Base-by-base conservation (phyloP, 2,329 filamentous ascomycete species). In the Phialophora macrospora region DNA sequence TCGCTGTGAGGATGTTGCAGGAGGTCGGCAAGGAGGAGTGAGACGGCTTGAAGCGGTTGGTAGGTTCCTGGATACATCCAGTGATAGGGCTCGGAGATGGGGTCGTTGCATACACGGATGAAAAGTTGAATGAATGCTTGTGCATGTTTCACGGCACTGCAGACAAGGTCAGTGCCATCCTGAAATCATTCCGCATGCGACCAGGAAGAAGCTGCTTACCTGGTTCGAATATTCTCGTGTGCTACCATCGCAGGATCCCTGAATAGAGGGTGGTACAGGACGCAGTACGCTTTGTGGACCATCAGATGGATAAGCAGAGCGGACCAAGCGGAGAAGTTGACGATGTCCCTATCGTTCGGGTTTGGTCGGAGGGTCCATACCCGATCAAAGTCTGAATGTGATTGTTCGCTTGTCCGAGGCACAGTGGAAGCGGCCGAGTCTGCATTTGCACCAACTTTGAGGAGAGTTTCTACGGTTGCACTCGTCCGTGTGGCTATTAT, bases 1-100 rank as follows among this genome's bases (percentile, higher is more conserved):
- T 67, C 68, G 41, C 69, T 71, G 20, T 69, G 54, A 4, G 70
- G 70, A 22, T 62, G 60, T 30, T 70, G 66, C 9, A 72, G 62
- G 1, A 72, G 63, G 56, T 72, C 70, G 17, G 68, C 69, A 12
- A 72, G 65, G 3, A 72, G 60, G 12, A 72, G 54, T 17, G 70
- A 65, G 0, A 71, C 62, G 1, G 69, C 63, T 46, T 72, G 70
- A 1, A 72, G 62, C 48, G 71, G 71, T 41, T 72, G 70, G 41
- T 72, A 72, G 8, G 70, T 70, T 2, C 71, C 71, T 14, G 70
- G 71, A 26, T 72, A 72, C 67, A 72, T 70, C 71, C 70, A 72
- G 26, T 72, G 68, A 51, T 68, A 72, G 2, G 70, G 67, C 8
- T 68, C 61, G 9, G 66, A 72, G 44, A 59, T 58, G 12, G 60